Evolutionary conservation across 352 stramenopile genomes (phyloP).

Genomic region (Globisporangium heterothallicum): DNA sequence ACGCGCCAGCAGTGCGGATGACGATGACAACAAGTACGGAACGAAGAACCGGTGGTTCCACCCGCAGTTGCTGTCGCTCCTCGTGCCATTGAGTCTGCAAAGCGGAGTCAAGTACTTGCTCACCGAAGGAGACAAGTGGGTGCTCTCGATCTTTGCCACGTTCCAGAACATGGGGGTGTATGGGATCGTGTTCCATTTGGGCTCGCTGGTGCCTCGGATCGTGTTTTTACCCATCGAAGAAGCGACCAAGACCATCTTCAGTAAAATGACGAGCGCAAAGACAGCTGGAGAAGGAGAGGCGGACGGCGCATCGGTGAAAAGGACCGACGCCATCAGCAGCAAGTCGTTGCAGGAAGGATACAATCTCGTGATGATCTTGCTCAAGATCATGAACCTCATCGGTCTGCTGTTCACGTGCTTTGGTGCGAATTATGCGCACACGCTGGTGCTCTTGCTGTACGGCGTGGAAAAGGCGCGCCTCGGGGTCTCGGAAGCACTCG

Average conservation of each 20-base stretch:
- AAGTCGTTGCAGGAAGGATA: slow-evolving; percentile 21
- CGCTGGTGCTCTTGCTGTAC: slow-evolving; percentile 76
- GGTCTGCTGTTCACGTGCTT: slow-evolving; percentile 85
- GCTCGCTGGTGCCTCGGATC: slow-evolving; percentile 92
- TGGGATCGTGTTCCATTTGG: slow-evolving; percentile 93
- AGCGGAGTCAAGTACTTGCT: slow-evolving; percentile 96
- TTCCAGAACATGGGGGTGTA: slow-evolving; percentile 95
- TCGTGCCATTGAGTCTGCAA: slow-evolving; percentile 85
- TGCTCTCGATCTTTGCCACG: slow-evolving; percentile 87
- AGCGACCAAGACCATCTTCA: slow-evolving; percentile 93
- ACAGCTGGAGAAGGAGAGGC: no score
- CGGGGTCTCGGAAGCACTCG: slow-evolving; percentile 49
- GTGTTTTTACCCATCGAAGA: slow-evolving; percentile 97
- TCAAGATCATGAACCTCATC: slow-evolving; percentile 83
- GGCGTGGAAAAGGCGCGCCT: slow-evolving; percentile 59
- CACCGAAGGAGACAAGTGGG: slow-evolving; percentile 95
- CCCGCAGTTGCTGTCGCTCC: slow-evolving; percentile 46
- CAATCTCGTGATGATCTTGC: slow-evolving; percentile 59
- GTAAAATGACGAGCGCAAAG: slow-evolving; percentile 65
- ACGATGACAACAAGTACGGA: neutral
- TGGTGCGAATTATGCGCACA: slow-evolving; percentile 74
- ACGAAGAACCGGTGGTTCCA: slow-evolving; percentile 33
- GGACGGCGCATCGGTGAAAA: no score
- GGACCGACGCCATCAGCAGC: slow-evolving; percentile 5
- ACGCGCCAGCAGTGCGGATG: neutral